These are phyloP conservation scores for Gossypium davidsonii DNA, from an alignment of 441 rosid species.

Conservation along the genomic window DNA sequence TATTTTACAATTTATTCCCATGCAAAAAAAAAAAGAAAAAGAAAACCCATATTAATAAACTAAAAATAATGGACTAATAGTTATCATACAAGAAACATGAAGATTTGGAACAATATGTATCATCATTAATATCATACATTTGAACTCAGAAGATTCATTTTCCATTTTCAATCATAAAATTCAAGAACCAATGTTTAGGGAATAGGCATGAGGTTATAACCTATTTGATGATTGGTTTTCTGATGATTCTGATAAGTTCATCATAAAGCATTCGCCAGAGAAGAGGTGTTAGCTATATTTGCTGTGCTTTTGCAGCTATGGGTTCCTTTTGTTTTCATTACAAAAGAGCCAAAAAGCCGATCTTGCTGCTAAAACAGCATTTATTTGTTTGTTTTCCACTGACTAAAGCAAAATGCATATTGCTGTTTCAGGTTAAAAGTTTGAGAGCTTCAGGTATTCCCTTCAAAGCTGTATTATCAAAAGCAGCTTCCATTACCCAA, in stretches of 20 bases:
- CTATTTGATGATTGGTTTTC: conserved; percentile 7
- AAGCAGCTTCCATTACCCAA: not conserved
- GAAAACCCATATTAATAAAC: not conserved
- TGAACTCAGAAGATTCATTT: not conserved
- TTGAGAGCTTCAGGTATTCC: not conserved
- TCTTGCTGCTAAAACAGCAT: not conserved
- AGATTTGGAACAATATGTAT: not conserved
- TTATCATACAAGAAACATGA: not conserved
- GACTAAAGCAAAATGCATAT: conserved; percentile 9
- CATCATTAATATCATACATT: not conserved
- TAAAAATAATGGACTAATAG: not conserved
- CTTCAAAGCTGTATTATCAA: not conserved
- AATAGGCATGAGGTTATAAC: not conserved
- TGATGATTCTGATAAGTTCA: conserved; percentile 11
- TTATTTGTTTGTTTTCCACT: conserved; percentile 8
- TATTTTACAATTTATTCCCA: not conserved
- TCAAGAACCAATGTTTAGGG: not conserved
- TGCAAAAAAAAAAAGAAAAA: not conserved
- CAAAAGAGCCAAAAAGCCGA: conserved; percentile 14
- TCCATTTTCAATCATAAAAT: not conserved
- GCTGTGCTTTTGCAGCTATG: not conserved
- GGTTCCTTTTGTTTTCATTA: not conserved
- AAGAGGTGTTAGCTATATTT: not conserved
- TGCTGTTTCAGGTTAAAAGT: conserved; percentile 10
- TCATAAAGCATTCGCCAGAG: conserved; percentile 6